phyloP scores from a whole-genome alignment of 805 yeast genomes.

The Isabelozyma pseudorhagii region DNA sequence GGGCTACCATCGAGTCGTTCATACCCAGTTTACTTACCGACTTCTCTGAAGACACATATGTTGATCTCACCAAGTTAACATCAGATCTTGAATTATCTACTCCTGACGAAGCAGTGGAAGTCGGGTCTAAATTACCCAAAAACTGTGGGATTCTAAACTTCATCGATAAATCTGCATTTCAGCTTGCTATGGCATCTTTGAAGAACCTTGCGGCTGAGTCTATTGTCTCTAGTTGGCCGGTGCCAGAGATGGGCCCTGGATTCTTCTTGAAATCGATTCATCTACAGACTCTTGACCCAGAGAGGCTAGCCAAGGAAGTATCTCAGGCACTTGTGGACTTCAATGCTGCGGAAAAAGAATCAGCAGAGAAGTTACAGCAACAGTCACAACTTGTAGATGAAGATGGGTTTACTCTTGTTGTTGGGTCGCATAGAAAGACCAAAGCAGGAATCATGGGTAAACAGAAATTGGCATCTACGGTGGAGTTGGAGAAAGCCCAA shows the following conservation, averaged over 20 bases:
- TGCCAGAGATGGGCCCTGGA: constrained; percentile 32
- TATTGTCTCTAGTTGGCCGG: constrained; percentile 36
- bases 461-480: constrained; percentile 38
- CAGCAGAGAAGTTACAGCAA: constrained; percentile 50
- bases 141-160: constrained; percentile 73
- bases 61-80: constrained; percentile 58
- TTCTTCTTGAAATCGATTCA: constrained; percentile 40
- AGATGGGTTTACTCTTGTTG: constrained; percentile 91
- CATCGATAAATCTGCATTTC: constrained; percentile 66
- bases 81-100: constrained; percentile 45
- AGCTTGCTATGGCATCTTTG: constrained; percentile 62
- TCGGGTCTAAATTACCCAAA: constrained; percentile 55
- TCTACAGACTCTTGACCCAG: constrained; percentile 43
- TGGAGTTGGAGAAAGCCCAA: constrained; percentile 33
- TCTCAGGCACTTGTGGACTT: constrained; percentile 63
- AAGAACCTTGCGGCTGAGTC: constrained; percentile 40
- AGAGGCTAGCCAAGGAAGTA: constrained; percentile 52
- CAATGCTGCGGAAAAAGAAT: constrained; percentile 65
- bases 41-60: constrained; percentile 43
- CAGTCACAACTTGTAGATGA: constrained; percentile 74
- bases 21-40: constrained; percentile 34
- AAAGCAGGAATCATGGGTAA: constrained; percentile 67
- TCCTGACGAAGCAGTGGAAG: constrained; percentile 19
- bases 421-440: constrained; percentile 81
- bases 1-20: constrained; percentile 57